Base-by-base conservation (phyloP, 768 basidiomycete species). In the Termitomyces sp. region DNA sequence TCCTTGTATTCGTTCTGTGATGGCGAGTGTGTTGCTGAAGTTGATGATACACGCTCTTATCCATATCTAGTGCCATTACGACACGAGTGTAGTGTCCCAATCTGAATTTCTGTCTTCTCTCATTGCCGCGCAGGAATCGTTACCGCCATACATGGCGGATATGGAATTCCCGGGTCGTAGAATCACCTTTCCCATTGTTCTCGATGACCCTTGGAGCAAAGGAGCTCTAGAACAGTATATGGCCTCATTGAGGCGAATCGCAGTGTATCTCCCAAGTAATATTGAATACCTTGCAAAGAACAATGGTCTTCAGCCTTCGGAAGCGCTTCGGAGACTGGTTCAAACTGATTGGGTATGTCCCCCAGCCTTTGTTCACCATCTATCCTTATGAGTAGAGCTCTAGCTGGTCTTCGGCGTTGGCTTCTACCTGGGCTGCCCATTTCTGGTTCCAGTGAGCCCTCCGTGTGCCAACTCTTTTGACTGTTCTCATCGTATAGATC, bases 261-360 rank as follows among this genome's bases (percentile, higher is more conserved):
- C 86, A 0, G 82, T 81, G 1, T 89, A 88, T 66, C 70, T 89
- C 0, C 87, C 86, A 0, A 83, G 80, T 64, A 88, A 89, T 60
- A 70, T 87, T 35, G 81, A 85, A 39, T 88, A 88, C 61, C 74
- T 88, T 1, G 84, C 84, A 0, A 71, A 70, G 39, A 86, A 85
- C 43, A 87, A 86, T 60, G 84, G 84, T 0, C 68, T 86, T 10
- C 60, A 69, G 5, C 60, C 73, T 1, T 65, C 67, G 17, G 81
- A 81, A 35, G 78, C 75, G 0, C 59, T 83, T 49, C 65, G 70
- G 21, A 72, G 80, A 55, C 66, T 86, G 9, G 67, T 79, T 9
- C 70, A 66, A 16, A 79, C 80, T 5, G 77, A 77, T 60, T 84
- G 78, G 75, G 83, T 84, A 57, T 12, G 69, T 54, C 59, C 23